These are phyloP conservation scores for Rhizopus microsporus DNA, from an alignment of 371 early-diverging fungal species.

Conservation along the genomic window DNA sequence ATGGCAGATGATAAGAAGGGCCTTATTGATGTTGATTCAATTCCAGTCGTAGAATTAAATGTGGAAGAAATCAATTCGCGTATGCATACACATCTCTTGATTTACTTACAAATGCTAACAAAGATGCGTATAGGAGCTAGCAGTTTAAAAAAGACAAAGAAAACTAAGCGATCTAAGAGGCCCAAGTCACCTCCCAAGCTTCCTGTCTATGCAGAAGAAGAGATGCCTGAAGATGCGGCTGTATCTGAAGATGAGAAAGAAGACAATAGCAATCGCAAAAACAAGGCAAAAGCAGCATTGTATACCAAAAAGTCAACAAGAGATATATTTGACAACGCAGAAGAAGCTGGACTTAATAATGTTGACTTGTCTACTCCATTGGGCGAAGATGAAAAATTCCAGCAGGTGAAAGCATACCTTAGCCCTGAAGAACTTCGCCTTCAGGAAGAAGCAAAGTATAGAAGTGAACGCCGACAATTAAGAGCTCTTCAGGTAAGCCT, in stretches of 20 bases:
- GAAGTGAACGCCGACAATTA: conserved; percentile 40
- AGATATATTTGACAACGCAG: conserved; percentile 44
- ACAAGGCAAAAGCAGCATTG: conserved; percentile 10
- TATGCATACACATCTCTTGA: conserved; percentile 12
- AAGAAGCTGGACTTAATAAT: conserved; percentile 43
- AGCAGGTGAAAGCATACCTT: conserved; percentile 60
- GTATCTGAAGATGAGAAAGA: conserved; percentile 52
- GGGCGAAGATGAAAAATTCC: conserved; percentile 62
- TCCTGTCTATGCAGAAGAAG: conserved; percentile 63
- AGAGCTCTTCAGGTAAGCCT: conserved; percentile 32
- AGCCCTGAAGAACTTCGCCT: conserved; percentile 65
- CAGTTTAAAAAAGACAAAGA: conserved; percentile 33
- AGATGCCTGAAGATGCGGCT: conserved; percentile 68
- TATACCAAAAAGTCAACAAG: conserved; percentile 31
- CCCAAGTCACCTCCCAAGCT: conserved; percentile 40
- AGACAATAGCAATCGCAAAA: conserved; percentile 11
- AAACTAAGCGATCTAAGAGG: conserved; percentile 22
- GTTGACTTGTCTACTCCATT: conserved; percentile 67
- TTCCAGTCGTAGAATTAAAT: conserved; percentile 78
- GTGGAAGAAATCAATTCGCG: conserved; percentile 59
- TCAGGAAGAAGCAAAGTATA: conserved; percentile 55
- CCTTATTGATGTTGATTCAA: conserved; percentile 72
- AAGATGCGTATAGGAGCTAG: conserved; percentile 21
- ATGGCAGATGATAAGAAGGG: conserved; percentile 31
- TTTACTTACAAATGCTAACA: conserved; percentile 5